phyloP scores from a whole-genome alignment of 257 asterid genomes.

The Henckelia pumila region DNA sequence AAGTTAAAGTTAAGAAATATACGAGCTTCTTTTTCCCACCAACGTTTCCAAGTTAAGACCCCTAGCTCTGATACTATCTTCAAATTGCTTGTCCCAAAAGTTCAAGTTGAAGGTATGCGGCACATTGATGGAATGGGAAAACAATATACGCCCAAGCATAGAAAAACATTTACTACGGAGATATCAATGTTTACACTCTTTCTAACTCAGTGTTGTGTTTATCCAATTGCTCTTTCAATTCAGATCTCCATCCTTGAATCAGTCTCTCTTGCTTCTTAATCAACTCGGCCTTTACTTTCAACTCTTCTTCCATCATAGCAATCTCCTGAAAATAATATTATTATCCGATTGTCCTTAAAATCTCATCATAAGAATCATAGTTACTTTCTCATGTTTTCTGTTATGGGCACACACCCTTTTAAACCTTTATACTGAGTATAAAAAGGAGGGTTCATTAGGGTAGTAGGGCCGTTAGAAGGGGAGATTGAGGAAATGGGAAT shows the following conservation, averaged over 20 bases:
- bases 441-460: not conserved
- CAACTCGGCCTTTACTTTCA: constrained; percentile 59
- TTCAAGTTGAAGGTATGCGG: too few species aligned
- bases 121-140: too few species aligned
- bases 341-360: not conserved
- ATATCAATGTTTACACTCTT: constrained; percentile 43
- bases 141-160: not conserved
- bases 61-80: too few species aligned
- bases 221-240: constrained; percentile 69
- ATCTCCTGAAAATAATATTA: constrained; percentile 53
- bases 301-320: constrained; percentile 75
- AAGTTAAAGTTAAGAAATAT: too few species aligned
- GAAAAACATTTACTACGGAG: not conserved
- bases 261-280: constrained; percentile 57
- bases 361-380: not conserved
- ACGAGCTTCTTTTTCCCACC: too few species aligned
- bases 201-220: constrained; percentile 82
- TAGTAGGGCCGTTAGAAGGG: not conserved
- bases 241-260: constrained; percentile 68
- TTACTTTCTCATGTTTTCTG: not conserved
- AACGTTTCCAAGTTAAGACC: too few species aligned
- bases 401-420: not conserved
- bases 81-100: too few species aligned
- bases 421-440: not conserved
- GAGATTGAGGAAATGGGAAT: not conserved